Evolutionary conservation across 1,284 basidiomycete species (phyloP), one percentile per base, ranked within the genome.

Genomic region (Singerocomus rubriflavus): DNA sequence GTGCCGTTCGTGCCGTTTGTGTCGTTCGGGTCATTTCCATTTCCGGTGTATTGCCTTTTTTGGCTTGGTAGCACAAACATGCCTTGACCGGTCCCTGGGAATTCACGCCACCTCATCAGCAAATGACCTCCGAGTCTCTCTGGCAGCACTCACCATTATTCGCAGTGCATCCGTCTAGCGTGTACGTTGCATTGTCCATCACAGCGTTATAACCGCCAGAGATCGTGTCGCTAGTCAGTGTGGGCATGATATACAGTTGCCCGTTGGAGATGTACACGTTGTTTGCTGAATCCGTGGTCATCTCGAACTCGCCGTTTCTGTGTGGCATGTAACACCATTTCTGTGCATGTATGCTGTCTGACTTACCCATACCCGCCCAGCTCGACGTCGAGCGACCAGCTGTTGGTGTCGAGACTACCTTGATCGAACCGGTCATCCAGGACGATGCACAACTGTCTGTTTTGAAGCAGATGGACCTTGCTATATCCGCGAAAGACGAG

Each of bases 251-350:
- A 74, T 89, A 90, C 33, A 93, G 78, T 50, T 80, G 71, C 5
- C 83, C 82, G 64, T 90, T 76, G 50, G 80, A 66, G 51, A 89
- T 71, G 71, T 81, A 92, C 10, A 79, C 78, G 68, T 92, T 92
- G 66, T 83, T 79, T 27, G 65, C 57, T 8, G 76, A 78, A 31
- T 73, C 70, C 2, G 88, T 91, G 3, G 85, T 83, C 86, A 89
- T 90, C 62, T 89, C 80, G 67, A 93, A 93, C 68, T 91, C 80
- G 58, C 84, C 82, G 63, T 88, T 90, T 26, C 82, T 84, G 50
- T 6, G 48, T 46, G 49, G 47, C 17, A 51, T 47, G 51, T 53
- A 39, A 42, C 35, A 44, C 11, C n/a, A 36, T 45, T 33, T 40
- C 4, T 27, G 16, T 48, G 8, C 27, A 35, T 12, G 12, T 33